These are phyloP conservation scores for Agaricus blazei DNA, from an alignment of 768 basidiomycete genomes.

Conservation along the genomic window DNA sequence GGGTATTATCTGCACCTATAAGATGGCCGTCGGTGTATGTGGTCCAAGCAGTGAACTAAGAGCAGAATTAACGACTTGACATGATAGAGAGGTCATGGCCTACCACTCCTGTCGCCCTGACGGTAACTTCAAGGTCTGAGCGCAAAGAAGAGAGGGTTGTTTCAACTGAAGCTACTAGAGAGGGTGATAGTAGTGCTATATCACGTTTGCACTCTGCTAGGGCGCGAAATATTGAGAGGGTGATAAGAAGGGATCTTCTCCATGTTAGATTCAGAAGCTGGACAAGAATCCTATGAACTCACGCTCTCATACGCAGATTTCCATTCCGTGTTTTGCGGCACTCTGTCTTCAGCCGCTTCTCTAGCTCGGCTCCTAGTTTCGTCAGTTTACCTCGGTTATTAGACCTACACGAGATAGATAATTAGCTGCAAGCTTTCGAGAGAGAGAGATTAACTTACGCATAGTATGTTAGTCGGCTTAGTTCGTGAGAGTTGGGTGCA, in stretches of 20 bases:
- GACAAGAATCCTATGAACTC: conserved; percentile 25
- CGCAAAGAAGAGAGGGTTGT: conserved; percentile 48
- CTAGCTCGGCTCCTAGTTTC: conserved; percentile 71
- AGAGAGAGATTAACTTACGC: conserved; percentile 34
- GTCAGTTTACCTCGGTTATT: conserved; percentile 78
- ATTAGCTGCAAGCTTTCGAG: background rate
- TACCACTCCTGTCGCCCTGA: conserved; percentile 77
- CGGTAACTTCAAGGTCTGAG: conserved; percentile 69
- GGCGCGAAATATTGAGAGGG: conserved; percentile 75
- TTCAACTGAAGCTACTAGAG: conserved; percentile 63
- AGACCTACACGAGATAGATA: conserved; percentile 32
- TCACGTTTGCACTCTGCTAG: conserved; percentile 87
- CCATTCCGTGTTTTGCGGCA: conserved; percentile 66
- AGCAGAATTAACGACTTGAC: background rate
- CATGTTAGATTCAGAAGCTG: background rate
- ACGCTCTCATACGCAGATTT: conserved; percentile 79
- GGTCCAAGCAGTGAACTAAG: conserved; percentile 87
- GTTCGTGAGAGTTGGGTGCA: conserved; percentile 78
- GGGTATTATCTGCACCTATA: conserved; percentile 67
- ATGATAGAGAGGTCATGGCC: conserved; percentile 22
- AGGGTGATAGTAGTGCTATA: conserved; percentile 66
- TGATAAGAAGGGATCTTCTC: conserved; percentile 70
- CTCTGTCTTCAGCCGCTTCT: conserved; percentile 66
- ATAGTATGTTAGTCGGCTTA: conserved; percentile 83
- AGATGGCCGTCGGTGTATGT: conserved; percentile 86